Evolutionary conservation across 1,284 basidiomycete species (phyloP).

Genomic region (Tilletia walkeri): DNA sequence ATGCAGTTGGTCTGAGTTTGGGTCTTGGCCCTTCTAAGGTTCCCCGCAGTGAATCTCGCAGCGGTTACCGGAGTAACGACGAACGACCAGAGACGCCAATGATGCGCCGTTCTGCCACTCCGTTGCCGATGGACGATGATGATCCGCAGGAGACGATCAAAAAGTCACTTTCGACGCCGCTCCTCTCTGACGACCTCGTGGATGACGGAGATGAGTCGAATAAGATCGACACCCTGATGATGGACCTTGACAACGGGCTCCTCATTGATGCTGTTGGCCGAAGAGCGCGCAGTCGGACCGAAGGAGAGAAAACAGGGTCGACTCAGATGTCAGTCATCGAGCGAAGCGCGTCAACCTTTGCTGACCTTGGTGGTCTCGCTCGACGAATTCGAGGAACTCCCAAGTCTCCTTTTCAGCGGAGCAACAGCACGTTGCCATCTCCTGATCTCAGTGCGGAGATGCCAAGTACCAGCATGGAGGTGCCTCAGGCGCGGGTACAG

Average conservation of each 20-base stretch:
- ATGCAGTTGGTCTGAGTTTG: conserved; percentile 8
- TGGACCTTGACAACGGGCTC: conserved; percentile 12
- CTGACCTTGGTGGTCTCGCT: not conserved
- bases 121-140: not conserved
- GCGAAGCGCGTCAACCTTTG: not conserved
- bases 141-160: conserved; percentile 9
- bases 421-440: not conserved
- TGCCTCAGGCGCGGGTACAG: not conserved
- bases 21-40: not conserved
- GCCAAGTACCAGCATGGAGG: not conserved
- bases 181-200: conserved; percentile 11
- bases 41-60: not conserved
- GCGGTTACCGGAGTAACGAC: not conserved
- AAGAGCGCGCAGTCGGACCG: not conserved
- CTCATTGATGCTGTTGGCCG: not conserved
- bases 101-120: not conserved
- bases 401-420: not conserved
- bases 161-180: not conserved
- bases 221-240: not conserved
- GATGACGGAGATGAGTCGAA: conserved; percentile 6
- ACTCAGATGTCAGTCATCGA: not conserved
- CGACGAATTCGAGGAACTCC: not conserved
- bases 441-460: not conserved
- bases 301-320: too few species aligned
- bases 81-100: not conserved